Conservation (phyloP, 345 rosid genomes). For the Moricandia moricandioides region DNA sequence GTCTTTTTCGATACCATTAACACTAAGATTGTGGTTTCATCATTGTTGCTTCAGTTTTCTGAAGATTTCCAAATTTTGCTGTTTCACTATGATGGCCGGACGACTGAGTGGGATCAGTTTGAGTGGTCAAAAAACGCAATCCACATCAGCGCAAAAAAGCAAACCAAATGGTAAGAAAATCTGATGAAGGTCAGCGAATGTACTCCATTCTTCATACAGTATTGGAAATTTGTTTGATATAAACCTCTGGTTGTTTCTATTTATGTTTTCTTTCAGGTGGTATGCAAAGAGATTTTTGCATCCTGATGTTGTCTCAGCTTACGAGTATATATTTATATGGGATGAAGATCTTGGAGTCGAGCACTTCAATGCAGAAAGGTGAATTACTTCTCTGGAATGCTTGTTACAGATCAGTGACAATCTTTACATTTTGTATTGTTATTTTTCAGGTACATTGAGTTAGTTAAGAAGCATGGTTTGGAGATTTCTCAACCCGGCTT, state of each 20-base stretch:
- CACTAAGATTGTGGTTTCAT: slow-evolving; percentile 33
- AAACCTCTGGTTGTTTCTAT: slow-evolving; percentile 8
- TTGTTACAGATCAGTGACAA: slow-evolving; percentile 5
- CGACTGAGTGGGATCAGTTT: slow-evolving; percentile 86
- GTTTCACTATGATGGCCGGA: slow-evolving; percentile 88
- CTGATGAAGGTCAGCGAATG: slow-evolving; percentile 9
- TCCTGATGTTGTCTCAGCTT: slow-evolving; percentile 82
- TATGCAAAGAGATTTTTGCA: slow-evolving; percentile 95
- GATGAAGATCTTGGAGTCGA: slow-evolving; percentile 97
- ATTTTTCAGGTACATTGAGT: slow-evolving; percentile 59
- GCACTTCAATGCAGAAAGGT: slow-evolving; percentile 83
- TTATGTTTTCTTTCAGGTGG: slow-evolving; percentile 58
- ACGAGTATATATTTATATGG: slow-evolving; percentile 92
- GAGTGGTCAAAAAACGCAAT: slow-evolving; percentile 87
- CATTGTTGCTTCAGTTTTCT: slow-evolving; percentile 56
- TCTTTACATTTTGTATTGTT: slow-evolving; percentile 12
- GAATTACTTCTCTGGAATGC: slow-evolving; percentile 14
- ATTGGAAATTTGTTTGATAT: neutral
- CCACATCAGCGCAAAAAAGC: slow-evolving; percentile 72
- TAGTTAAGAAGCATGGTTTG: slow-evolving; percentile 86
- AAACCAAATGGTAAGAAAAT: slow-evolving; percentile 78
- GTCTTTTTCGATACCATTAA: neutral
- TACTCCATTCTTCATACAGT: neutral
- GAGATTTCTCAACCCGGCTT: slow-evolving; percentile 97
- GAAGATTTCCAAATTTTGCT: slow-evolving; percentile 83